These are phyloP conservation scores for Fusarium protoensiforme DNA, from an alignment of 2,329 filamentous ascomycete species.

Conservation along the genomic window DNA sequence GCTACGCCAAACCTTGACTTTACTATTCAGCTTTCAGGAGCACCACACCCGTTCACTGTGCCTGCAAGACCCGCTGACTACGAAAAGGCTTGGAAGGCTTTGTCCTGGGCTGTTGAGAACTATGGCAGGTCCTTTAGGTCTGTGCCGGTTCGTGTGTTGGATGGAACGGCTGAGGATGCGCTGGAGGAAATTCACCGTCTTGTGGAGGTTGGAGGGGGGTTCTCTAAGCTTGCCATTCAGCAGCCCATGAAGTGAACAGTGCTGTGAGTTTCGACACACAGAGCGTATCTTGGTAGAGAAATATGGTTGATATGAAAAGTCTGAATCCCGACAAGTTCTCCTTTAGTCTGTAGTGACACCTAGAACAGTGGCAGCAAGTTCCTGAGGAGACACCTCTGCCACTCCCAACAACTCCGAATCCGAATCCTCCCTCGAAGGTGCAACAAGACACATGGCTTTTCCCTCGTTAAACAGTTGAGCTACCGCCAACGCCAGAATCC, in stretches of 20 bases:
- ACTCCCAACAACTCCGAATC: conserved; percentile 22
- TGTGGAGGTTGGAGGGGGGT: background rate
- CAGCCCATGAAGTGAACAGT: background rate
- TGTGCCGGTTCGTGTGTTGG: background rate
- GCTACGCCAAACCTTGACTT: background rate
- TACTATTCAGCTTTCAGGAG: background rate
- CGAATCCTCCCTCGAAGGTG: conserved; percentile 16
- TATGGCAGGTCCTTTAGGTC: background rate
- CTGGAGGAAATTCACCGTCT: background rate
- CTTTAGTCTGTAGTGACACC: background rate
- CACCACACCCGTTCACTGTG: background rate
- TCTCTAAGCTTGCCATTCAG: background rate
- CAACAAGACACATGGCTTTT: conserved; percentile 5
- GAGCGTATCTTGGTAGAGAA: background rate
- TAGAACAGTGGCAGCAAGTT: conserved; percentile 8
- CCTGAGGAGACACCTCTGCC: background rate
- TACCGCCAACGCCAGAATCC: conserved; percentile 25
- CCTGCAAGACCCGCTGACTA: background rate
- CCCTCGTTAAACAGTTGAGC: conserved; percentile 21
- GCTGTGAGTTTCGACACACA: background rate
- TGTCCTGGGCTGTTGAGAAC: background rate
- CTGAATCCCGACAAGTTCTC: background rate
- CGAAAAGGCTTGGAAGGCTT: background rate
- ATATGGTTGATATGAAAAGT: background rate
- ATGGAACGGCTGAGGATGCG: background rate